Conservation (phyloP, 768 basidiomycete genomes). For the Dentipellis sp. region DNA sequence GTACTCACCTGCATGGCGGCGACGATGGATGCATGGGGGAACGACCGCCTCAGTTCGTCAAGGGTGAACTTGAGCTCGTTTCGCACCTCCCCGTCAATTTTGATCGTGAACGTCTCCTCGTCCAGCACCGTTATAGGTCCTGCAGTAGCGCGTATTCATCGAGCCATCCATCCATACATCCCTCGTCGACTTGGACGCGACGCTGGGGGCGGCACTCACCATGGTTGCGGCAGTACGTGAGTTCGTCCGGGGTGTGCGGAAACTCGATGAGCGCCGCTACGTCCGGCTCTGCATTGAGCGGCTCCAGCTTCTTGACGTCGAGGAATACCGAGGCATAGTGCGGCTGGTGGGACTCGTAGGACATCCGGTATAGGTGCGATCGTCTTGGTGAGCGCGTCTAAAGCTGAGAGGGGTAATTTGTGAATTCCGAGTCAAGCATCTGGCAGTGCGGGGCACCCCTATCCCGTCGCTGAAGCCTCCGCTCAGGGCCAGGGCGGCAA, state of each 20-base stretch:
- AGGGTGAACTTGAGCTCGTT: conserved; percentile 27
- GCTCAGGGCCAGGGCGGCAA: too few relatives aligned
- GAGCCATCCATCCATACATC: too few relatives aligned
- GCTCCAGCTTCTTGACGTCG: conserved; percentile 34
- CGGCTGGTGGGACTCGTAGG: too few relatives aligned
- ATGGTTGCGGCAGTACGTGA: conserved; percentile 70
- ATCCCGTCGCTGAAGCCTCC: too few relatives aligned
- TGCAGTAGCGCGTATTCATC: not conserved
- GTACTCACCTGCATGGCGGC: conserved; percentile 19
- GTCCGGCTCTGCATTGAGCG: conserved; percentile 65
- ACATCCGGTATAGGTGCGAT: too few relatives aligned
- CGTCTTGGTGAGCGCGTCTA: too few relatives aligned
- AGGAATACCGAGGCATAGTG: conserved; percentile 19
- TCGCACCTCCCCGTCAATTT: conserved; percentile 27
- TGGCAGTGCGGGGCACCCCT: too few relatives aligned
- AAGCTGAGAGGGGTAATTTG: too few relatives aligned
- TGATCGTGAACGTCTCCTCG: conserved; percentile 32
- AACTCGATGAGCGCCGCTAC: conserved; percentile 48
- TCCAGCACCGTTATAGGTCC: conserved; percentile 35
- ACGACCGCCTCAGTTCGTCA: conserved; percentile 29
- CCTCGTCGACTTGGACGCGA: not conserved
- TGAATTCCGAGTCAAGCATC: too few relatives aligned
- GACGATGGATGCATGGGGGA: conserved; percentile 26
- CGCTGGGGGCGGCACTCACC: conserved; percentile 22
- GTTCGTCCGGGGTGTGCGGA: conserved; percentile 47